Conservation (phyloP, 2,329 filamentous ascomycete species). For the Fonsecaea pedrosoi region DNA sequence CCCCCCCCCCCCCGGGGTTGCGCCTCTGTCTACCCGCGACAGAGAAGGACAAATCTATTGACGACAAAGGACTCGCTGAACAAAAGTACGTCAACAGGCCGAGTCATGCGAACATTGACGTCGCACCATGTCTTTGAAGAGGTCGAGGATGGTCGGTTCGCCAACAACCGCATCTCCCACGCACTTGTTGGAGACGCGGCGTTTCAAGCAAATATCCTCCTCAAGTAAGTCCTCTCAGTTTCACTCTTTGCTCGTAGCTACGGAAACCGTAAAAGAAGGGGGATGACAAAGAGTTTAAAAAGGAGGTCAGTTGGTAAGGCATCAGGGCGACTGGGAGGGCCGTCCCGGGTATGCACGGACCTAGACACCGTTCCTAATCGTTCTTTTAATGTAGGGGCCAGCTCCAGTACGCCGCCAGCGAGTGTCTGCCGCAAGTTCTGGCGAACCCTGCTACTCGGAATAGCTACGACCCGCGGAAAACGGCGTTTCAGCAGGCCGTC, state of each 20-base stretch:
- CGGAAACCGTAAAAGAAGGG: background rate
- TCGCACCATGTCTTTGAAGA: slow-evolving; percentile 22
- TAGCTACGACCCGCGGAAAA: slow-evolving; percentile 7
- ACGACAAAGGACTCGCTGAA: slow-evolving; percentile 1
- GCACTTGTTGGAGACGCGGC: slow-evolving; percentile 11
- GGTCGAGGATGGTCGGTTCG: slow-evolving; percentile 14
- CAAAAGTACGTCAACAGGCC: background rate
- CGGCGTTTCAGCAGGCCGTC: slow-evolving; percentile 19
- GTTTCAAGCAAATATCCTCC: slow-evolving; percentile 17
- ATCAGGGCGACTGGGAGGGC: too few relatives aligned
- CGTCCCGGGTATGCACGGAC: too few relatives aligned
- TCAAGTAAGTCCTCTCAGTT: slow-evolving; percentile 6
- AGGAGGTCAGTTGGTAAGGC: too few relatives aligned
- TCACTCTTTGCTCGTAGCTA: background rate
- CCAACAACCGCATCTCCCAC: slow-evolving; percentile 20
- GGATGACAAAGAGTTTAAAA: background rate
- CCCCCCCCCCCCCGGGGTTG: too few relatives aligned
- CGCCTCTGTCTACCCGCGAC: too few relatives aligned
- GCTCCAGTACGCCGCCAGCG: slow-evolving; percentile 22
- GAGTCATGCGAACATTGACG: slow-evolving; percentile 19
- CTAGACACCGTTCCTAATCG: background rate
- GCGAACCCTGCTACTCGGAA: background rate
- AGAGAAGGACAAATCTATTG: too few relatives aligned
- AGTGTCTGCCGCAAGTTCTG: slow-evolving; percentile 14
- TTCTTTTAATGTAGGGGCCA: slow-evolving; percentile 1